Conservation (phyloP, 768 basidiomycete species). For the Sistotremastrum niveocremeum region DNA sequence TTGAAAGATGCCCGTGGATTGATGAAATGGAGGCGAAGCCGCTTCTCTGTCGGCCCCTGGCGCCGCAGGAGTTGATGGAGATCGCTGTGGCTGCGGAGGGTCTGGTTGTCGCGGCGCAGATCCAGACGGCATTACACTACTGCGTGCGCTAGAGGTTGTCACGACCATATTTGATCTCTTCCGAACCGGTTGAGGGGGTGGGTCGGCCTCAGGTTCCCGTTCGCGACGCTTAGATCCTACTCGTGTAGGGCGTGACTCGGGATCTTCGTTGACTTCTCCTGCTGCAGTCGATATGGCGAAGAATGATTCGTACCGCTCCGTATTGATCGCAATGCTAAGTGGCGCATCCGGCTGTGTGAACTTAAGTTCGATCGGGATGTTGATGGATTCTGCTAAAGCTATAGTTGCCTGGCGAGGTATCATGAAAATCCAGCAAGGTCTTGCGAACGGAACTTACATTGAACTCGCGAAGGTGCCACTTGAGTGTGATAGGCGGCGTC, state of each 20-base stretch:
- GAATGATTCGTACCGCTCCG: conserved; percentile 47
- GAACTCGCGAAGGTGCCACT: conserved; percentile 76
- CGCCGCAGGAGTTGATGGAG: conserved; percentile 1
- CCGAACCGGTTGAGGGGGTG: conserved; percentile 1
- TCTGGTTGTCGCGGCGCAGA: conserved; percentile 9
- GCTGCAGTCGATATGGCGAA: conserved; percentile 60
- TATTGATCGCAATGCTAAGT: conserved; percentile 64
- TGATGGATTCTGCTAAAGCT: conserved; percentile 61
- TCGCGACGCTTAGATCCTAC: conserved; percentile 8
- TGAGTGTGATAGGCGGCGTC: conserved; percentile 49
- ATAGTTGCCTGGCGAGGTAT: conserved; percentile 54
- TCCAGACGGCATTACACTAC: conserved; percentile 18
- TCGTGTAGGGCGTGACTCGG: conserved; percentile 2
- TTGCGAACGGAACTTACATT: conserved; percentile 33
- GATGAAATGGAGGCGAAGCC: neutral
- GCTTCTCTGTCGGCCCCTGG: conserved; percentile 9
- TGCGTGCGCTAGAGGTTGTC: conserved; percentile 1
- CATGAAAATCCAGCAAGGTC: neutral
- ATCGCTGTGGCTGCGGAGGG: conserved; percentile 3
- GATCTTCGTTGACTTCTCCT: conserved; percentile 2
- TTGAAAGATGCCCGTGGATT: conserved; percentile 8
- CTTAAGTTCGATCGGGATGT: conserved; percentile 49
- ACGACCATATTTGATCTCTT: neutral
- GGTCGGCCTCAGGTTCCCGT: conserved; percentile 7
- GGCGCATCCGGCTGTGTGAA: conserved; percentile 67